A percentile compares a stretch with the other conserved stretches of the same genome.
These are phyloP conservation scores for Saposhnikovia divaricata DNA, from an alignment of 129 eudicot genomes.

Conservation along the genomic window DNA sequence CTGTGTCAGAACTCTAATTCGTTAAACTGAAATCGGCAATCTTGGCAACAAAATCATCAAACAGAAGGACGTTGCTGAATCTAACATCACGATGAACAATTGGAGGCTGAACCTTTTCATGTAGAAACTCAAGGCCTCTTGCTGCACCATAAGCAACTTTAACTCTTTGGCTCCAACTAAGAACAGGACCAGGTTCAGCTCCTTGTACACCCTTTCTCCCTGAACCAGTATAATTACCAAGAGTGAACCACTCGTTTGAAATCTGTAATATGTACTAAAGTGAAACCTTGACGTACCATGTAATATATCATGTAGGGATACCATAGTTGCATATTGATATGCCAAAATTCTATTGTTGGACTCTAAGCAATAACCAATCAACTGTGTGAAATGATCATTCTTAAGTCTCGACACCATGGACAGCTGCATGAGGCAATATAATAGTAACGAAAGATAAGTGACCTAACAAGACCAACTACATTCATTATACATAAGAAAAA, in stretches of 20 bases:
- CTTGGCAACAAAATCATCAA: conserved; percentile 49
- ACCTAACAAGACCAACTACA: not conserved
- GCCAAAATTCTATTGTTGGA: conserved; percentile 61
- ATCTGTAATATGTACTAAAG: not conserved
- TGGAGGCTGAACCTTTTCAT: conserved; percentile 65
- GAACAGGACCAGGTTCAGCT: conserved; percentile 63
- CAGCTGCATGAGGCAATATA: conserved; percentile 40
- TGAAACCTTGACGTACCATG: conserved; percentile 39
- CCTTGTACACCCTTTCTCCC: conserved; percentile 64
- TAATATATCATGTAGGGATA: conserved; percentile 86
- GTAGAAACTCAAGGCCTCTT: conserved; percentile 56
- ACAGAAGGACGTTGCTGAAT: conserved; percentile 60
- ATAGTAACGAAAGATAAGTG: not conserved
- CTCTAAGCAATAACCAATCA: conserved; percentile 83
- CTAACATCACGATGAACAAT: conserved; percentile 66
- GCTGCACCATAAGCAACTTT: conserved; percentile 72
- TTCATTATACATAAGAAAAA: too few species aligned
- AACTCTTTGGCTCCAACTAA: conserved; percentile 58
- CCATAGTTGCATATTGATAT: conserved; percentile 87
- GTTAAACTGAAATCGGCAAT: conserved; percentile 68
- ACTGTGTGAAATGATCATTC: conserved; percentile 56
- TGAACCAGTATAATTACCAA: conserved; percentile 9
- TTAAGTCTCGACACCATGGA: conserved; percentile 78
- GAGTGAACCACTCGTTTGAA: not conserved
- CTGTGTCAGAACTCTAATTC: conserved; percentile 52